Base-by-base conservation (phyloP, 805 yeast genomes). In the Starmerella apicola region DNA sequence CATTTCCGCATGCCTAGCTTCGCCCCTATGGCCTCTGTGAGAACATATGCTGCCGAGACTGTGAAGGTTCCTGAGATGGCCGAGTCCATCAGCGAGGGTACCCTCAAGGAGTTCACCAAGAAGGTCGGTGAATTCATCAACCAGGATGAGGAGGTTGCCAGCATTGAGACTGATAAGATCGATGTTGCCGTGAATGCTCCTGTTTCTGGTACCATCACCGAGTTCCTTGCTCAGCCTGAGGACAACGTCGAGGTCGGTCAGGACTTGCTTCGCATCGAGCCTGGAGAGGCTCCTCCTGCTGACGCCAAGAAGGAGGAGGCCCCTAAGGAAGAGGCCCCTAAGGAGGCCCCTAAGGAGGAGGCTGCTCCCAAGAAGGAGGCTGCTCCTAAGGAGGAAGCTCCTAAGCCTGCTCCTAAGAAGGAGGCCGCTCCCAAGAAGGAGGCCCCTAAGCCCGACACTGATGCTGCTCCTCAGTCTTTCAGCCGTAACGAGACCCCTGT, bases 61-160 rank as follows among this genome's bases (percentile, higher is more conserved):
- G 94, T 88, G 38, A 82, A 85, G 62, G 97, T 91, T 18, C 98
- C 98, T 36, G 93, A 83, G 50, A 85, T 91, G 96, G 97, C 98
- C 32, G 98, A 91, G 66, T 86, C 96, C 37, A 79, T 91, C 58
- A 83, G 95, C 31, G 98, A 91, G 64, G 98, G 98, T 60, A 83
- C 97, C 36, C 71, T 91, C 51, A 68, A 82, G 46, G 72, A 71
- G 43, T 64, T 64, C 57, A 58, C 59, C 37, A 65, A 65, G 57
- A 64, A 73, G 46, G 84, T 85, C 46, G 98, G 98, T 51, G 97
- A 88, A 45, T 85, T 65, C 54, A 88, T 88, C 41, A 73, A 71
- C 43, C 74, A 67, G 51, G 97, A 88, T 62, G 97, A 88, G 66
- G 76, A 81, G 50, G 70, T 91, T 52, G 97, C 97, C 43, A 86